phyloP scores from a whole-genome alignment of 2,329 filamentous ascomycete genomes.

The Pyricularia grisea region DNA sequence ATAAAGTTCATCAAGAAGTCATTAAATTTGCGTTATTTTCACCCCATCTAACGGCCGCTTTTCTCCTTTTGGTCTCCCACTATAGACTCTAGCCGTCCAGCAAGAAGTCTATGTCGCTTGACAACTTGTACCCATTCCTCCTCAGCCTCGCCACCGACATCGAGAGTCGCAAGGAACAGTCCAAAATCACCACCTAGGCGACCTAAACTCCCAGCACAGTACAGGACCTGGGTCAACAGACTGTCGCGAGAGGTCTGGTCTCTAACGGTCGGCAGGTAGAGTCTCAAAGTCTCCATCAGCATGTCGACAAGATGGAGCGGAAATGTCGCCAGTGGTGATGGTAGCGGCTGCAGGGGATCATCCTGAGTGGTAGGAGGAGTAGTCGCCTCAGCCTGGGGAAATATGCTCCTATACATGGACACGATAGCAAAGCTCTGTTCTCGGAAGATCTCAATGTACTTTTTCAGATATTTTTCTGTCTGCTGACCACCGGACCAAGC shows the following conservation, averaged over 20 bases:
- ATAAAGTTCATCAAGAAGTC: neutral
- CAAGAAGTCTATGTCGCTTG: slow-evolving; percentile 76
- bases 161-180: slow-evolving; percentile 65
- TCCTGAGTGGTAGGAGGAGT: slow-evolving; percentile 6
- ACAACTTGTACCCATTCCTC: slow-evolving; percentile 83
- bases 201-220: slow-evolving; percentile 85
- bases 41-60: neutral
- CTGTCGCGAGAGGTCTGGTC: slow-evolving; percentile 78
- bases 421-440: slow-evolving; percentile 96
- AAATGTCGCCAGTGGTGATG: slow-evolving; percentile 73
- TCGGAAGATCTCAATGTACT: slow-evolving; percentile 94
- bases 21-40: neutral
- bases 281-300: slow-evolving; percentile 64
- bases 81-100: slow-evolving; percentile 65
- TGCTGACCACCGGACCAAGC: slow-evolving; percentile 70
- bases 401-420: slow-evolving; percentile 88
- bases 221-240: slow-evolving; percentile 83
- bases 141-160: slow-evolving; percentile 32
- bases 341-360: slow-evolving; percentile 49
- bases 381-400: slow-evolving; percentile 38
- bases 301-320: slow-evolving; percentile 75
- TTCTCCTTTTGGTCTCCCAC: slow-evolving; percentile 42
- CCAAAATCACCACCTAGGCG: slow-evolving; percentile 89
- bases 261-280: slow-evolving; percentile 71
- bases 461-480: slow-evolving; percentile 86